Percentiles rank a stretch among this genome's conserved stretches.
Conservation (phyloP, 106 monocot genomes). For the Posidonia australis region DNA sequence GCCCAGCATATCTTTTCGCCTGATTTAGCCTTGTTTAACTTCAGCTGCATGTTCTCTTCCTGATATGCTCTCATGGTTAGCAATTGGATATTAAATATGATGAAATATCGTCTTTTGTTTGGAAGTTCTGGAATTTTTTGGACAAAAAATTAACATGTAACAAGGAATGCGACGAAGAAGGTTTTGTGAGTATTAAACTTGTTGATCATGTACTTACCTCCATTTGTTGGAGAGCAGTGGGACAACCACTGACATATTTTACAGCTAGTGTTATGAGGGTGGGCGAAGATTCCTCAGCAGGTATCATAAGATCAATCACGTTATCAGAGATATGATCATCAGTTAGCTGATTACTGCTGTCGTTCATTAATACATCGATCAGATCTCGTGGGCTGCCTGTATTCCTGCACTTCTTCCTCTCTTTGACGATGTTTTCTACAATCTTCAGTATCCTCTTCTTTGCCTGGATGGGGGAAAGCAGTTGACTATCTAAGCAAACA, state of each 20-base stretch:
- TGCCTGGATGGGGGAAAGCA: slow-evolving; percentile 30
- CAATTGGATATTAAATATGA: too few relatives aligned
- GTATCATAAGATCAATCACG: slow-evolving; percentile 89
- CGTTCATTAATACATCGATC: slow-evolving; percentile 55
- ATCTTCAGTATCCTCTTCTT: slow-evolving; percentile 59
- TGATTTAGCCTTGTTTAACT: slow-evolving; percentile 10
- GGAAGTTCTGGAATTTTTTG: too few relatives aligned
- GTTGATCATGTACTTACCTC: slow-evolving; percentile 29
- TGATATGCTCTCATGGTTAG: slow-evolving; percentile 14
- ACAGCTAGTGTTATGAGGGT: slow-evolving; percentile 60
- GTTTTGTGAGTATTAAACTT: neutral
- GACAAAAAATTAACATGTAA: too few relatives aligned
- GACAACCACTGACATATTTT: slow-evolving; percentile 71
- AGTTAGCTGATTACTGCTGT: slow-evolving; percentile 38
- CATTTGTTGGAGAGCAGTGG: slow-evolving; percentile 45
- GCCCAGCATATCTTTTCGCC: slow-evolving; percentile 41
- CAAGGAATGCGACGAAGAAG: too few relatives aligned
- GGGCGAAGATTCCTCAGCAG: slow-evolving; percentile 85
- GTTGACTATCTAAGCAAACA: neutral
- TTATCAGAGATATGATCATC: slow-evolving; percentile 78
- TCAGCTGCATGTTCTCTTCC: slow-evolving; percentile 73
- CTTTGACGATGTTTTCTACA: slow-evolving; percentile 41
- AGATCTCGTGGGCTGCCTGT: slow-evolving; percentile 25
- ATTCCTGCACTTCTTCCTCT: slow-evolving; percentile 25
- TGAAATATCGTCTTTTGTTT: too few relatives aligned